Conservation (phyloP, 805 yeast species). For the Starmerella floris region DNA sequence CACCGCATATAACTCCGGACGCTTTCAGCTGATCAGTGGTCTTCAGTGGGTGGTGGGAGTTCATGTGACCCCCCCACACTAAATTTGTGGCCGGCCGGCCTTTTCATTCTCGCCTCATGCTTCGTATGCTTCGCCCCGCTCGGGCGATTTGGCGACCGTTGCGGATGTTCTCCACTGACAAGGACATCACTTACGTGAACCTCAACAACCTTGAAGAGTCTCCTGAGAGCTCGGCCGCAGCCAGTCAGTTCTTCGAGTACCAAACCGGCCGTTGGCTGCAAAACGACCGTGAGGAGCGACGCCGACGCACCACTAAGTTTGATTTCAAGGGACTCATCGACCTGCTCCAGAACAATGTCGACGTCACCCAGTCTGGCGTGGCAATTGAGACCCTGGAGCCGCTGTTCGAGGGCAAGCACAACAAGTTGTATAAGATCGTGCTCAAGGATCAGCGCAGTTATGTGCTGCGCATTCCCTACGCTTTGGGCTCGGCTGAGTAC, state of each 20-base stretch:
- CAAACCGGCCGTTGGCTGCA: constrained; percentile 93
- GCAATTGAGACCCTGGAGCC: constrained; percentile 60
- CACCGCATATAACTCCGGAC: too few species aligned
- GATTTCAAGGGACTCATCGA: constrained; percentile 61
- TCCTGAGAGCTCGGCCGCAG: constrained; percentile 13
- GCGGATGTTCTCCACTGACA: constrained; percentile 18
- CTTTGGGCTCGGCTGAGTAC: constrained; percentile 49
- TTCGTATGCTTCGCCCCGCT: not conserved
- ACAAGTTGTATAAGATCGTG: constrained; percentile 65
- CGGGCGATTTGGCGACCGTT: not conserved
- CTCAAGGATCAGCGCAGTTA: constrained; percentile 48
- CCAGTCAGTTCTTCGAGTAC: constrained; percentile 55
- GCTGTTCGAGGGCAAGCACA: constrained; percentile 88
- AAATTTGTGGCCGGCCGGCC: too few species aligned
- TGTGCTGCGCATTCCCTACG: constrained; percentile 78
- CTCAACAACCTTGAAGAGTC: constrained; percentile 14
- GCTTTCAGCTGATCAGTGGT: too few species aligned
- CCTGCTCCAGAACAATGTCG: constrained; percentile 23
- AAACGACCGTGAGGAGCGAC: constrained; percentile 62
- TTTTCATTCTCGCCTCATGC: too few species aligned
- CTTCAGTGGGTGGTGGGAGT: too few species aligned
- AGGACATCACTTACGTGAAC: constrained; percentile 16
- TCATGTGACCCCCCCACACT: too few species aligned
- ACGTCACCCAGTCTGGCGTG: constrained; percentile 28
- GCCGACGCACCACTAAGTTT: constrained; percentile 64